phyloP scores from a whole-genome alignment of 345 rosid species.

The Salix suchowensis region DNA sequence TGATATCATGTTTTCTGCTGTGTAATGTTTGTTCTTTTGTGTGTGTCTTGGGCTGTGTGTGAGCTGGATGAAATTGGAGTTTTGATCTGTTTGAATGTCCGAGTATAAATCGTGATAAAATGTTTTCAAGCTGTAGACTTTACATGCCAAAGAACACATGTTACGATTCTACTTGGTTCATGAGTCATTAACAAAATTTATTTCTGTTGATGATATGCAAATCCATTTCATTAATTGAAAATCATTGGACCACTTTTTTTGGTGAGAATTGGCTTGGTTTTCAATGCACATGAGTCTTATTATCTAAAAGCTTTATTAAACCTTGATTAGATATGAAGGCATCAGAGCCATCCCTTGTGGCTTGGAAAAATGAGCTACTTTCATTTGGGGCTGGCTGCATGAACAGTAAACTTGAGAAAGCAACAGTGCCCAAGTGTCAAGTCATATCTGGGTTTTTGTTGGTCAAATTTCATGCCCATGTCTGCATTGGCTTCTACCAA shows the following conservation, averaged over 20 bases:
- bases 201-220: background rate
- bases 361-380: background rate
- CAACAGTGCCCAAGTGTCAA: background rate
- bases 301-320: background rate
- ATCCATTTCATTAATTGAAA: background rate
- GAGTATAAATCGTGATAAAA: background rate
- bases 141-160: background rate
- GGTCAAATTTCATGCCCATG: background rate
- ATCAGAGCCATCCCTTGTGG: background rate
- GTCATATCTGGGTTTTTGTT: background rate
- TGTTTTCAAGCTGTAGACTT: background rate
- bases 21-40: background rate
- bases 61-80: slow-evolving; percentile 1
- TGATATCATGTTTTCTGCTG: background rate
- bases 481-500: background rate
- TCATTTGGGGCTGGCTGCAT: background rate
- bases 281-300: background rate
- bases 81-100: background rate
- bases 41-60: background rate
- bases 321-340: background rate
- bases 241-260: background rate
- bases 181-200: background rate
- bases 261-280: background rate
- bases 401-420: background rate
- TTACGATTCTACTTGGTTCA: background rate